Evolutionary conservation across 2,329 filamentous ascomycete species (phyloP).

Genomic region (Cladosporium sp.): DNA sequence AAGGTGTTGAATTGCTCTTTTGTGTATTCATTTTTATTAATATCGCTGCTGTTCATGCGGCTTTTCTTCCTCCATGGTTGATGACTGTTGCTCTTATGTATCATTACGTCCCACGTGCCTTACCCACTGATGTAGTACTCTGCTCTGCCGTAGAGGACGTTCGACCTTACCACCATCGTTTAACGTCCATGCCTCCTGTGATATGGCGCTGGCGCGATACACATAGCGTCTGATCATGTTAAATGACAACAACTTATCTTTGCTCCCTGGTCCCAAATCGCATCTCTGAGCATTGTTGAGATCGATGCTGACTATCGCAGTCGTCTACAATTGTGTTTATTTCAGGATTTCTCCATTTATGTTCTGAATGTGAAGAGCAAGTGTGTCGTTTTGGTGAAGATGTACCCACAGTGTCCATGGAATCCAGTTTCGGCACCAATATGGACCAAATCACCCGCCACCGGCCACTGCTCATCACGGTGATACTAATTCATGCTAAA

Average conservation of each 20-base stretch:
- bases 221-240: too few species aligned
- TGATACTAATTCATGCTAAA: background rate
- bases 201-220: background rate
- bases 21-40: background rate
- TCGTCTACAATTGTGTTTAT: too few species aligned
- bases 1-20: too few species aligned
- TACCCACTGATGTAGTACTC: background rate
- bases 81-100: background rate
- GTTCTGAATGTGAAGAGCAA: too few species aligned
- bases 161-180: background rate
- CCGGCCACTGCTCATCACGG: background rate
- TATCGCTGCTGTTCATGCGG: background rate
- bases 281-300: too few species aligned
- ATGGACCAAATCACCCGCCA: background rate
- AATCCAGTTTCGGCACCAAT: background rate
- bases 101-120: background rate
- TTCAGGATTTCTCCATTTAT: too few species aligned
- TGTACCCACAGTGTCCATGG: background rate
- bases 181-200: background rate
- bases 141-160: background rate
- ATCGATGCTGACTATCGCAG: too few species aligned
- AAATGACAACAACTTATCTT: too few species aligned
- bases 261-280: too few species aligned
- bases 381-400: background rate
- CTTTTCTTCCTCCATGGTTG: background rate